Evolutionary conservation across 2,329 filamentous ascomycete genomes (phyloP), one percentile per base, ranked within the genome.

Genomic region (Hypoxylon sp.): DNA sequence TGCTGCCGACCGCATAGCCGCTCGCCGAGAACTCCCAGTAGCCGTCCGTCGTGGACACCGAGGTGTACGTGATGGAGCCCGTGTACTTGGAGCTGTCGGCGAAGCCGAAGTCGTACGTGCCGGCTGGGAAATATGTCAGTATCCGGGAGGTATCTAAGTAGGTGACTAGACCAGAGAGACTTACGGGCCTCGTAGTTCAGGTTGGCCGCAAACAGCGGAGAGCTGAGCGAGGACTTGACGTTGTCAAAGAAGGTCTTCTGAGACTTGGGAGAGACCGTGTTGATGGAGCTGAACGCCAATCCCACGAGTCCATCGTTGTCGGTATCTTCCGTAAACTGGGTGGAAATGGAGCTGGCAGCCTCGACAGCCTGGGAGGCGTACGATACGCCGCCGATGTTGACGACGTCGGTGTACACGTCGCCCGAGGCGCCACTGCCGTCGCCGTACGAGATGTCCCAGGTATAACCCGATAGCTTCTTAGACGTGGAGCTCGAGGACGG

Each of bases 51-150:
- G 54, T 68, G 56, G 68, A 61, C 3, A 75, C 68, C n/a, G 57
- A 8, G 13, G 65, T 65, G 64, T 75, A 74, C 48, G 59, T 50
- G 24, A 75, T 68, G 19, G 61, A 47, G 26, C 72, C 72, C 13
- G 59, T 67, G 66, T 68, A 69, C 22, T 68, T 66, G 10, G 46
- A 51, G 32, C 37, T 28, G 61, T 75, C 70, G 58, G 73, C 67
- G 59, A 61, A 71, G 28, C 74, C 74, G 52, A 76, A 76, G 65
- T 71, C 70, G 67, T 75, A 76, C 19, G 55, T 65, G 32, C 74
- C 74, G 24, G 71, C 65, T 49, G n/a, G 19, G 15, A 32, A 34
- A 24, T 24, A 28, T 48, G 50, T 54, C 17, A 41, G 34, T 51
- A 11, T n/a, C 39, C 52, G 19, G 20, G 19, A n/a, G 34, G 22